Conservation (phyloP, 805 yeast genomes). For the Starmerella potacharoeniae region DNA sequence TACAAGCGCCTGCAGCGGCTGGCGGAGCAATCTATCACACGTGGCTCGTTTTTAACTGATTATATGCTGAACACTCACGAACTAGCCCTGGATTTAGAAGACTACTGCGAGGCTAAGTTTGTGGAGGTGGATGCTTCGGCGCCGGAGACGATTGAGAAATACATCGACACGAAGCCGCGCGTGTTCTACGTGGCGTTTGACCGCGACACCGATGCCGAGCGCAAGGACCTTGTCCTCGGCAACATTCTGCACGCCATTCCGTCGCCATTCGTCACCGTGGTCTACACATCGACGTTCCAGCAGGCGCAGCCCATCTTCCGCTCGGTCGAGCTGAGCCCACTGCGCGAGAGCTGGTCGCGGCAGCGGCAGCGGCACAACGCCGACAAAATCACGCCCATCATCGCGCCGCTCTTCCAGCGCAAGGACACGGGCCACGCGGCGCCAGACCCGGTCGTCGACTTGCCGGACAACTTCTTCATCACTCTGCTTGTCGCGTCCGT, state of each 20-base stretch:
- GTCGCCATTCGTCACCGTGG: conserved; percentile 54
- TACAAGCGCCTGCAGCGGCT: conserved; percentile 15
- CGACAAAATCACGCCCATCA: conserved; percentile 16
- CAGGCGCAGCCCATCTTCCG: conserved; percentile 22
- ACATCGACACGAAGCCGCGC: conserved; percentile 17
- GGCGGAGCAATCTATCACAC: conserved; percentile 21
- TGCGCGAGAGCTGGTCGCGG: conserved; percentile 22
- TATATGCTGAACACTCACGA: conserved; percentile 18
- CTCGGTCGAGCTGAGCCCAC: conserved; percentile 25
- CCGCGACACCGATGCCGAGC: conserved; percentile 27
- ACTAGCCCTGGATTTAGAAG: conserved; percentile 21
- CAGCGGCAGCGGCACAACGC: conserved; percentile 9
- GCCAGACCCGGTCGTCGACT: conserved; percentile 14
- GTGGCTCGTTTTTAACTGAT: conserved; percentile 20
- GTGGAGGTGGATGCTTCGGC: conserved; percentile 5
- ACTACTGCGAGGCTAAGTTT: conserved; percentile 21
- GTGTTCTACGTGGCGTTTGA: conserved; percentile 21
- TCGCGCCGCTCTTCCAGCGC: conserved; percentile 19
- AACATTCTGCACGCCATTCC: conserved; percentile 40
- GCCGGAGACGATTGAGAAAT: conserved; percentile 5
- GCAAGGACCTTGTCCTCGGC: conserved; percentile 45
- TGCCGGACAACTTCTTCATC: conserved; percentile 21
- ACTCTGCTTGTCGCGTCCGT: conserved; percentile 18
- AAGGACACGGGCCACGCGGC: conserved; percentile 12
- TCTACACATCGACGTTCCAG: conserved; percentile 38